Conservation (phyloP, 305 asterid species). For the Fraxinus sp. region DNA sequence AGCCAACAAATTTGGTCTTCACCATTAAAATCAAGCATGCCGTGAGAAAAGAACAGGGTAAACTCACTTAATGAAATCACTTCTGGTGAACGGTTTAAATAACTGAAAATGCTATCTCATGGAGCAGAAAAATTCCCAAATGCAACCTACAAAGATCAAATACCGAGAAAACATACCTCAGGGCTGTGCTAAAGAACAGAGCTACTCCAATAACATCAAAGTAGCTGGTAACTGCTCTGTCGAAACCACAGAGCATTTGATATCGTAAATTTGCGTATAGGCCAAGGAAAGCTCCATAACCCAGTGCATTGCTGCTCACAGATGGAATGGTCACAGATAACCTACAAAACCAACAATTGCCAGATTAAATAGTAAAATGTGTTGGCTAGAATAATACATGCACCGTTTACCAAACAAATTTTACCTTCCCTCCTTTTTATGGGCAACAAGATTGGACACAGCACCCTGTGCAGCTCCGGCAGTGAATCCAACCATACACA, state of each 20-base stretch:
- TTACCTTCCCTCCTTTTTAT: constrained; percentile 94
- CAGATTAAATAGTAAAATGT: neutral
- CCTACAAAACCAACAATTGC: constrained; percentile 40
- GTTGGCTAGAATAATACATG: neutral
- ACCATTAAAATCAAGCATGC: neutral
- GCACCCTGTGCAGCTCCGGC: constrained; percentile 97
- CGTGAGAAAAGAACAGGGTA: neutral
- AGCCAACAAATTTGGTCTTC: neutral
- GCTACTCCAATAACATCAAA: constrained; percentile 96
- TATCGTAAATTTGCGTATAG: constrained; percentile 88
- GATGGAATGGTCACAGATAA: constrained; percentile 83
- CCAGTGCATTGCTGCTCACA: constrained; percentile 86
- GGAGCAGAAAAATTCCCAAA: neutral
- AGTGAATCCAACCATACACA: constrained; percentile 91
- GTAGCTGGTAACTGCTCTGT: constrained; percentile 61
- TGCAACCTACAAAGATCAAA: neutral
- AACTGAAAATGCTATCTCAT: constrained; percentile 2
- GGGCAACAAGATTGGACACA: constrained; percentile 68
- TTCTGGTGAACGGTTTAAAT: neutral
- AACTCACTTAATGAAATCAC: neutral
- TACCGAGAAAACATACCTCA: constrained; percentile 54
- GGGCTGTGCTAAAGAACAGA: constrained; percentile 70
- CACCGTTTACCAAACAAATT: neutral
- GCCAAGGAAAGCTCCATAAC: constrained; percentile 97
- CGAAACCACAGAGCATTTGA: constrained; percentile 88